These are phyloP conservation scores for Phytophthora syringae DNA, from an alignment of 352 stramenopile genomes.

Conservation along the genomic window DNA sequence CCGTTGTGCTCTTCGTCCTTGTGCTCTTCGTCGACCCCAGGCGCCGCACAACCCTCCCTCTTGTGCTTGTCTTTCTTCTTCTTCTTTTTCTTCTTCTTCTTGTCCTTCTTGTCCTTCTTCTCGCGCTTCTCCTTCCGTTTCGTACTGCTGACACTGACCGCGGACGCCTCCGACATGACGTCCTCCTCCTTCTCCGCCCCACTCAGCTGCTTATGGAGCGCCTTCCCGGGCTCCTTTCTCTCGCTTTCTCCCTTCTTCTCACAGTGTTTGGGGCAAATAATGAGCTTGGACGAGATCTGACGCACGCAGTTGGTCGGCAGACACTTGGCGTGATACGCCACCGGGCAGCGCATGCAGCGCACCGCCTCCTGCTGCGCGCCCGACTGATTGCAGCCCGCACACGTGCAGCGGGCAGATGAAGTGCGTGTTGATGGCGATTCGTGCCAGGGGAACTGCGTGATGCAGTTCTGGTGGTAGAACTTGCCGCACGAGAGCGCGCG, in stretches of 20 bases:
- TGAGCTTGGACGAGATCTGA: conserved; percentile 73
- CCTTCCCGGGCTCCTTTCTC: conserved; percentile 5
- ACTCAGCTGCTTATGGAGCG: conserved; percentile 4
- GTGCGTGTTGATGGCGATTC: conserved; percentile 75
- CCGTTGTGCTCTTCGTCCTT: conserved; percentile 33
- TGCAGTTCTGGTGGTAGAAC: conserved; percentile 86
- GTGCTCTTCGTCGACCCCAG: conserved; percentile 26
- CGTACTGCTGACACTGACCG: conserved; percentile 33
- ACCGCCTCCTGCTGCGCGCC: conserved; percentile 83
- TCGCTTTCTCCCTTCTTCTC: conserved; percentile 4
- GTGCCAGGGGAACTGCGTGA: conserved; percentile 79
- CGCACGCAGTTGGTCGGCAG: conserved; percentile 58
- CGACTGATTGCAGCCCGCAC: conserved; percentile 74
- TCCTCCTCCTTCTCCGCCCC: conserved; percentile 29
- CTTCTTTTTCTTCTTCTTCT: conserved; percentile 64
- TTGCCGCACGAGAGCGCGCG: conserved; percentile 84
- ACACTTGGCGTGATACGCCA: conserved; percentile 84
- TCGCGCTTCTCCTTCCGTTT: conserved; percentile 64
- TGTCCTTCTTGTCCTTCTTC: conserved; percentile 62
- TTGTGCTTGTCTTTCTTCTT: conserved; percentile 50
- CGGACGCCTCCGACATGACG: conserved; percentile 48
- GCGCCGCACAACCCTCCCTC: conserved; percentile 30
- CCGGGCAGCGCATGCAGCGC: conserved; percentile 78
- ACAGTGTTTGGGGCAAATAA: conserved; percentile 74
- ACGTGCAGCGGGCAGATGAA: conserved; percentile 90